phyloP scores from a whole-genome alignment of 2,329 filamentous ascomycete species.

The Alternaria burnsii region DNA sequence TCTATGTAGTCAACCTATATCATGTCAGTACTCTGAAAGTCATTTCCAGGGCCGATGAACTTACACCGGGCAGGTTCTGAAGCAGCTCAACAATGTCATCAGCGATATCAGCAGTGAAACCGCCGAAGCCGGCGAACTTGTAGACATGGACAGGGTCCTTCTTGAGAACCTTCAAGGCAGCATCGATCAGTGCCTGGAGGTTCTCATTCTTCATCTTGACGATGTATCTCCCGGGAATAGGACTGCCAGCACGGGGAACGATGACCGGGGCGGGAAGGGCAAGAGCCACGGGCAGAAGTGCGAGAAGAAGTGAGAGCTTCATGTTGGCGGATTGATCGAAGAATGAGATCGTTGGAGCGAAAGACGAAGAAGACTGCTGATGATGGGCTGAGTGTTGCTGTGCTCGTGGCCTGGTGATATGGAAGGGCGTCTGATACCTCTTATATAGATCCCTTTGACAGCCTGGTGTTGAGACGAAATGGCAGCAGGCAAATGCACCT shows the following conservation, averaged over 20 bases:
- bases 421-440: constrained; percentile 19
- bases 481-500: constrained; percentile 35
- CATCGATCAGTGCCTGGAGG: constrained; percentile 38
- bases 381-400: constrained; percentile 34
- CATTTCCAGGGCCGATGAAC: background rate
- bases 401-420: constrained; percentile 38
- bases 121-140: constrained; percentile 50
- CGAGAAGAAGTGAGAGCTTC: constrained; percentile 50
- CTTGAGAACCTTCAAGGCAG: constrained; percentile 34
- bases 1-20: constrained; percentile 52
- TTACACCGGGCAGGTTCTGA: constrained; percentile 40
- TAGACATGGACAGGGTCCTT: constrained; percentile 48
- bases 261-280: constrained; percentile 52
- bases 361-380: constrained; percentile 18
- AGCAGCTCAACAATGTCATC: constrained; percentile 43
- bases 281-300: constrained; percentile 49
- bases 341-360: constrained; percentile 25
- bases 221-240: constrained; percentile 56
- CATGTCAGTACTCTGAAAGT: constrained; percentile 7
- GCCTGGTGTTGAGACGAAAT: constrained; percentile 18
- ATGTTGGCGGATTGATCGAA: constrained; percentile 43
- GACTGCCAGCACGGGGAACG: constrained; percentile 44
- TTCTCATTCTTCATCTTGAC: constrained; percentile 56
- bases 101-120: constrained; percentile 49
- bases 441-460: constrained; percentile 42